Conservation (phyloP, 495 filamentous ascomycete genomes). For the Articulospora tetracladia region DNA sequence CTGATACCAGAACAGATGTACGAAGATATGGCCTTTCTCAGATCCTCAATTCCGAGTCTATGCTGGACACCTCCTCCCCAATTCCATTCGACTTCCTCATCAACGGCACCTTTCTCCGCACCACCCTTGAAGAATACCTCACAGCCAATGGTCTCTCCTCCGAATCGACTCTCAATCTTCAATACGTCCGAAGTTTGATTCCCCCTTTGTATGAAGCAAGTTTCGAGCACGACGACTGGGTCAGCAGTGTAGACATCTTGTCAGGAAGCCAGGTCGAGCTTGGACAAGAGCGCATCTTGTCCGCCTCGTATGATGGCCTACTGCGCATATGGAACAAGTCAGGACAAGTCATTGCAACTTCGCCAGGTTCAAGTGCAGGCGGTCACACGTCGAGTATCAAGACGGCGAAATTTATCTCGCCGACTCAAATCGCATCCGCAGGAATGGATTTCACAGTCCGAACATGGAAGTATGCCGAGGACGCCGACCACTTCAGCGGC, state of each 20-base stretch:
- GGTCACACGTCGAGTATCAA: conserved; percentile 77
- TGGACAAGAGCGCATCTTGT: conserved; percentile 72
- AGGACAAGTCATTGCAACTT: conserved; percentile 70
- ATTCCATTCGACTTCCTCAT: conserved; percentile 95
- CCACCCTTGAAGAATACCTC: conserved; percentile 86
- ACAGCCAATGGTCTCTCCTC: conserved; percentile 78
- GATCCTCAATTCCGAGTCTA: conserved; percentile 78
- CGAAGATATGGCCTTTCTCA: conserved; percentile 88
- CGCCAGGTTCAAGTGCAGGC: conserved; percentile 53
- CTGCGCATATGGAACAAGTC: conserved; percentile 86
- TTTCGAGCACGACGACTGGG: conserved; percentile 97
- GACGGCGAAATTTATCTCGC: conserved; percentile 73
- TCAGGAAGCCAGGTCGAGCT: conserved; percentile 42
- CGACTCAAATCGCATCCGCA: conserved; percentile 70
- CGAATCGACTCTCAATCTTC: conserved; percentile 79
- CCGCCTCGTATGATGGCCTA: conserved; percentile 84
- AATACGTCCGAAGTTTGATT: conserved; percentile 88
- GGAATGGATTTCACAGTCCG: conserved; percentile 79
- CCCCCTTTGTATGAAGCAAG: conserved; percentile 81
- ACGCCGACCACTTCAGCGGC: conserved; percentile 52
- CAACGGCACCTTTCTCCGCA: conserved; percentile 84
- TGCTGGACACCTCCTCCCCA: conserved; percentile 71
- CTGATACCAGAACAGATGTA: conserved; percentile 48
- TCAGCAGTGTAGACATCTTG: conserved; percentile 84
- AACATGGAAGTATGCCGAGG: conserved; percentile 80